Evolutionary conservation across 208 protist genomes (phyloP), one percentile per base, ranked within the genome.

Genomic region (Crithidia thermophila): DNA sequence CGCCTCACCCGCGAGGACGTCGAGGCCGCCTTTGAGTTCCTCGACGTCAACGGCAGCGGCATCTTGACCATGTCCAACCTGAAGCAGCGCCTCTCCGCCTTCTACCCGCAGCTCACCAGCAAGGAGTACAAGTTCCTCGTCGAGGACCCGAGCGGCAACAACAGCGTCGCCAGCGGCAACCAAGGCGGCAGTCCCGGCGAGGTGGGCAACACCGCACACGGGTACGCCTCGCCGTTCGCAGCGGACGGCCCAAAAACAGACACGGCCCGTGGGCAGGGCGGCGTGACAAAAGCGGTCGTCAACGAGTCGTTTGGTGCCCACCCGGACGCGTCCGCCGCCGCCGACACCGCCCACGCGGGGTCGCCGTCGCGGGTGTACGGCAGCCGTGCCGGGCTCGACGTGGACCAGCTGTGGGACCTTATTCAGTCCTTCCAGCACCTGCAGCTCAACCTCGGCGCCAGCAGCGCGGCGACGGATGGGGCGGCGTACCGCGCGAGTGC

Each of bases 91-190:
- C 84, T 98, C 62, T 88, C 86, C 27, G 90, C 91, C 30, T 98
- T 98, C 65, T 98, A 96, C 67, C 95, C 93, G 5, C 77, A 96
- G 43, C 75, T 98, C 69, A 95, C 93, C 11, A 94, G 72, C 59
- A 94, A 93, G 56, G 95, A 98, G 72, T 97, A 95, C 80, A 85
- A 92, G 33, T 98, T 98, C 60, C 79, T 98, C 16, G 80, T 98
- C 25, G 88, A 86, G 33, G 91, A 98, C 51, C 73, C 80, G 13
- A 68, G 45, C 37, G 60, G 68, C 34, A 40, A 33, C 20, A 67
- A 55, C 55, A 43, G 43, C 42, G 43, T 42, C 57, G 14, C 23
- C 20, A 25, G 40, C 13, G 42, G 20, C 23, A 16, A 36, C 23
- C 28, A 47, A 36, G n/a, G 18, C 10, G 36, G 0, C 33, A 21